Percentiles rank a stretch among this genome's conserved stretches.
Conservation (phyloP, 768 basidiomycete species). For the Suillus occidentalis region DNA sequence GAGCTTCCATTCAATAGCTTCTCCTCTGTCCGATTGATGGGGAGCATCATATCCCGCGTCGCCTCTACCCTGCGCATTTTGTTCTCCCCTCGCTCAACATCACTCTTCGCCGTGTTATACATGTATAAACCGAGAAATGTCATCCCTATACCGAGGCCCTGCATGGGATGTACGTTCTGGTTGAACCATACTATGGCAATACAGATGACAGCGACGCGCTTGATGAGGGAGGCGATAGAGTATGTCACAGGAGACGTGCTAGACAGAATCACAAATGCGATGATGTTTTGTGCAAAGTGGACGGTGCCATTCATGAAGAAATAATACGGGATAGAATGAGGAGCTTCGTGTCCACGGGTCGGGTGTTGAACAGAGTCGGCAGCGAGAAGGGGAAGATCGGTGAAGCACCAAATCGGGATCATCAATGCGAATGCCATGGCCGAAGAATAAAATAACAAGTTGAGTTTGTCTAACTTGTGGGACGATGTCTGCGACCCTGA, state of each 20-base stretch:
- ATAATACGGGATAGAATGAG: conserved; percentile 74
- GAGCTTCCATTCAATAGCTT: conserved; percentile 46
- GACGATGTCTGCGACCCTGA: conserved; percentile 45
- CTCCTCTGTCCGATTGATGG: conserved; percentile 63
- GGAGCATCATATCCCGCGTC: conserved; percentile 64
- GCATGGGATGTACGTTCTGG: conserved; percentile 79
- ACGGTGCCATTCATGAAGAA: conserved; percentile 94
- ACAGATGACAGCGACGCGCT: conserved; percentile 97
- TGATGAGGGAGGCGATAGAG: conserved; percentile 96
- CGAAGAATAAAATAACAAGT: conserved; percentile 92
- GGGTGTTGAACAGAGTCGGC: conserved; percentile 47
- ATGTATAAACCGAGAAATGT: conserved; percentile 91
- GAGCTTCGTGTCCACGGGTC: conserved; percentile 42
- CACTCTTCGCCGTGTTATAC: conserved; percentile 93
- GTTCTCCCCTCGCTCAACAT: conserved; percentile 92
- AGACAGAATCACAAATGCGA: conserved; percentile 94
- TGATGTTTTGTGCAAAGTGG: conserved; percentile 96
- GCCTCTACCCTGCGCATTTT: conserved; percentile 79
- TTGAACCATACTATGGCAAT: conserved; percentile 97
- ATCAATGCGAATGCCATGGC: conserved; percentile 93
- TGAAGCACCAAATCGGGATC: conserved; percentile 94
- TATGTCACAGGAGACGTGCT: conserved; percentile 98
- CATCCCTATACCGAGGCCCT: conserved; percentile 85
- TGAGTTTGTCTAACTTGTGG: conserved; percentile 95
- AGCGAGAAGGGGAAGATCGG: conserved; percentile 75